These are phyloP conservation scores for Canavalia gladiata DNA, from an alignment of 306 rosid genomes.

Conservation along the genomic window DNA sequence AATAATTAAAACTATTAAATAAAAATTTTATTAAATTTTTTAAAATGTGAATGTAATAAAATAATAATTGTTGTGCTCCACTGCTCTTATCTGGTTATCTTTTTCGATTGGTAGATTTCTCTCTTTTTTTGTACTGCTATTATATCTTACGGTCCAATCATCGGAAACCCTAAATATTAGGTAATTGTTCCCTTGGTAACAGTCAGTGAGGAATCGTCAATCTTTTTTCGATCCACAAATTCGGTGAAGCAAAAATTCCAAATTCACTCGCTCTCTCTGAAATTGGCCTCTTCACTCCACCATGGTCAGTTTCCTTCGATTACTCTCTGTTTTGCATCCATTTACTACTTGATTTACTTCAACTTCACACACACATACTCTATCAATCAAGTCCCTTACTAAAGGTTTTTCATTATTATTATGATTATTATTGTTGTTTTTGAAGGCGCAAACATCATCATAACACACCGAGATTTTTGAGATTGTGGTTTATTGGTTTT, in stretches of 20 bases:
- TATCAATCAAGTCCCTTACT: not conserved
- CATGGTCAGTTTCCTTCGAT: constrained; percentile 51
- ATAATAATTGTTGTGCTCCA: no score
- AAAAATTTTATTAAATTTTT: no score
- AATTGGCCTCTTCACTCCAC: constrained; percentile 31
- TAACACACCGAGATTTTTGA: not conserved
- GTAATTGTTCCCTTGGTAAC: not conserved
- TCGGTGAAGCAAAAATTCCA: constrained; percentile 25
- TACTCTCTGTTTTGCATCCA: not conserved
- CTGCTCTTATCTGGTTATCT: not conserved
- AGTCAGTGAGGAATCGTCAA: constrained; percentile 22
- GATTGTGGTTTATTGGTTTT: constrained; percentile 8
- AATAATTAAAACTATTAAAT: no score
- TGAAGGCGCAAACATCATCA: not conserved
- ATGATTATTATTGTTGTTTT: not conserved
- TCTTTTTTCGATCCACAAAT: constrained; percentile 13
- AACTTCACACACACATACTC: constrained; percentile 14
- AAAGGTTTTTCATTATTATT: not conserved
- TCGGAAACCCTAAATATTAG: constrained; percentile 41
- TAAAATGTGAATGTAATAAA: no score
- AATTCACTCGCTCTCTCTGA: not conserved
- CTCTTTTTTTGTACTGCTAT: not conserved
- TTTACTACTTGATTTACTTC: not conserved
- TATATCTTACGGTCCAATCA: not conserved
- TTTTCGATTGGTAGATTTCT: not conserved